These are phyloP conservation scores for Ceratobasidium sp. DNA, from an alignment of 1,284 basidiomycete genomes.

Conservation along the genomic window DNA sequence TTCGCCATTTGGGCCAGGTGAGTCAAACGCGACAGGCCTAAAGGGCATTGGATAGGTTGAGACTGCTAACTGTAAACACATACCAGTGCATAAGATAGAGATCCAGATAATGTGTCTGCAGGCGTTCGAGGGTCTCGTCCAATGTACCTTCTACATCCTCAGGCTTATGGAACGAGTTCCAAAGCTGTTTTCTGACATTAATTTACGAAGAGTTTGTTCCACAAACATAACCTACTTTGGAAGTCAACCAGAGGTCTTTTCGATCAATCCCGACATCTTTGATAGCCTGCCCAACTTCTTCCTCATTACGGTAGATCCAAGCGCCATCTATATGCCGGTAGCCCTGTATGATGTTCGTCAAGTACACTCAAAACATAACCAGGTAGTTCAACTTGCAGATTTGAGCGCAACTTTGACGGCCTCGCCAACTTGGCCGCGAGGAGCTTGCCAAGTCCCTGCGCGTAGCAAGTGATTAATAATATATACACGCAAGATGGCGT, in stretches of 20 bases:
- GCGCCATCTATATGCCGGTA: constrained; percentile 62
- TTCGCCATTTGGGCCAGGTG: constrained; percentile 60
- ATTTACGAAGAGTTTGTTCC: neutral
- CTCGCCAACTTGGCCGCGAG: constrained; percentile 42
- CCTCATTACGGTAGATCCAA: constrained; percentile 56
- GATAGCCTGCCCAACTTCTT: constrained; percentile 63
- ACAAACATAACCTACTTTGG: constrained; percentile 50
- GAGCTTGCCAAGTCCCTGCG: constrained; percentile 44
- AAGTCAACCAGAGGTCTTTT: constrained; percentile 64
- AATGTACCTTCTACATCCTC: constrained; percentile 61
- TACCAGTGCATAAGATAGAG: constrained; percentile 66
- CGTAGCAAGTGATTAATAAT: neutral
- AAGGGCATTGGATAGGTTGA: constrained; percentile 58
- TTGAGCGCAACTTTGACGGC: constrained; percentile 43
- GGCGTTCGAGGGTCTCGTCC: constrained; percentile 62
- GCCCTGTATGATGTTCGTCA: constrained; percentile 48
- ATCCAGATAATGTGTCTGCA: constrained; percentile 66
- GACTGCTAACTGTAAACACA: constrained; percentile 43
- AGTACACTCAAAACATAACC: neutral
- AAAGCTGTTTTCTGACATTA: constrained; percentile 50
- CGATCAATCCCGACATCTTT: constrained; percentile 61
- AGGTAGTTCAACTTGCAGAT: neutral
- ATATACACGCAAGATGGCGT: neutral
- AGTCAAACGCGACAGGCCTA: constrained; percentile 80
- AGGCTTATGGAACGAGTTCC: constrained; percentile 60